Conservation (phyloP, 2,329 filamentous ascomycete genomes). For the Talaromyces funiculosus region DNA sequence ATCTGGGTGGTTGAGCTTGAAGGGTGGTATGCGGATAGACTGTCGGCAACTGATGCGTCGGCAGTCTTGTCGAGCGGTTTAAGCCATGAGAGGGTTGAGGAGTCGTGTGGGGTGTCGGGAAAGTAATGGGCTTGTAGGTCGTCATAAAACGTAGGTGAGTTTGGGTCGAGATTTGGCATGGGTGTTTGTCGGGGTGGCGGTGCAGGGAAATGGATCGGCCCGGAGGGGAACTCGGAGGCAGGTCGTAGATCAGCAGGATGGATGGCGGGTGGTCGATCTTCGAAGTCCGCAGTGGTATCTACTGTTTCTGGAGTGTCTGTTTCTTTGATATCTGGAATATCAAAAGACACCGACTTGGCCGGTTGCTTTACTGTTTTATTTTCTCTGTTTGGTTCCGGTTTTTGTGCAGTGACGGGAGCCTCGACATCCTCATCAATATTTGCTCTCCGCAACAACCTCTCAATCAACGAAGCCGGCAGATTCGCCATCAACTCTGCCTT, state of each 20-base stretch:
- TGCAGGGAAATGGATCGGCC: constrained; percentile 41
- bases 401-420: not conserved
- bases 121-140: constrained; percentile 92
- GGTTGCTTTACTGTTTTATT: not conserved
- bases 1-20: constrained; percentile 62
- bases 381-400: not conserved
- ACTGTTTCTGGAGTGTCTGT: not conserved
- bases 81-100: constrained; percentile 86
- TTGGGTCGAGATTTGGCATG: constrained; percentile 71
- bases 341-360: constrained; percentile 29
- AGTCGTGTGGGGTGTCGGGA: constrained; percentile 77
- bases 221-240: constrained; percentile 33
- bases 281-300: constrained; percentile 17
- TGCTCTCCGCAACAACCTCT: constrained; percentile 69
- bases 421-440: constrained; percentile 59
- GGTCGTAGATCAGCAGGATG: constrained; percentile 36
- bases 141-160: constrained; percentile 73
- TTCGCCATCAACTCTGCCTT: constrained; percentile 72
- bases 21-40: constrained; percentile 76
- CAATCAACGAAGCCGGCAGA: constrained; percentile 68
- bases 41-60: constrained; percentile 38
- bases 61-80: constrained; percentile 62
- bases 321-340: constrained; percentile 12
- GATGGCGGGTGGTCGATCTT: constrained; percentile 32
- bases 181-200: constrained; percentile 42